Percentiles rank a stretch among this genome's conserved stretches.
Conservation (phyloP, 2,329 filamentous ascomycete species). For the Hymenoscyphus linearis region DNA sequence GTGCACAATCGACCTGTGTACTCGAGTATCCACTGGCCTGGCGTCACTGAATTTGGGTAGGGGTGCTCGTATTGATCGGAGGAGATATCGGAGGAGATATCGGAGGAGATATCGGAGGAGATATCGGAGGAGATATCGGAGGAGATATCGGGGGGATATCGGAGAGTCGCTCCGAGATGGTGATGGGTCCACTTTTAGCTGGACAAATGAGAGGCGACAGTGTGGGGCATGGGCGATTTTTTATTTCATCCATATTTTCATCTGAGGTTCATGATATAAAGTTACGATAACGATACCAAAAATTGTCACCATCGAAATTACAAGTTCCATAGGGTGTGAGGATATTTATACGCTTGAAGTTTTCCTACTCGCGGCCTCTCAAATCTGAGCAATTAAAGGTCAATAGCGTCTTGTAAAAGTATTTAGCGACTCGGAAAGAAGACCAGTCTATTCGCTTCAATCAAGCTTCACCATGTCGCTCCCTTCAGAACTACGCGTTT, state of each 20-base stretch:
- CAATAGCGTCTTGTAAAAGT: too few species aligned
- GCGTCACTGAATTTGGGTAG: neutral
- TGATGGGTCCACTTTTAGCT: neutral
- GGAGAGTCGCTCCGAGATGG: neutral
- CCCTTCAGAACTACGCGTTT: conserved; percentile 55
- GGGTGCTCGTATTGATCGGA: neutral
- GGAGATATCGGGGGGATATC: neutral
- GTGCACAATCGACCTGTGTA: neutral
- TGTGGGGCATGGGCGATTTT: neutral
- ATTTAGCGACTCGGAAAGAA: too few species aligned
- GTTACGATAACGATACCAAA: neutral
- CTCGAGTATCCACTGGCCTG: neutral
- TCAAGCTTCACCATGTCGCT: conserved; percentile 25
- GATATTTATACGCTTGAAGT: neutral
- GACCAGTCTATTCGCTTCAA: neutral
- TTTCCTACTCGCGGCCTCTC: neutral
- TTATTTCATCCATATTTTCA: neutral
- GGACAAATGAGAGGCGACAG: neutral
- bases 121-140: neutral
- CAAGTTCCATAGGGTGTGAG: neutral
- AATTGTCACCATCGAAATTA: neutral
- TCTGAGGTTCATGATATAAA: neutral
- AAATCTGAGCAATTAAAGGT: neutral
- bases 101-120: neutral
- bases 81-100: neutral